Evolutionary conservation across 2,329 filamentous ascomycete species (phyloP), one percentile per base, ranked within the genome.

Genomic region (Arthroderma sp.): DNA sequence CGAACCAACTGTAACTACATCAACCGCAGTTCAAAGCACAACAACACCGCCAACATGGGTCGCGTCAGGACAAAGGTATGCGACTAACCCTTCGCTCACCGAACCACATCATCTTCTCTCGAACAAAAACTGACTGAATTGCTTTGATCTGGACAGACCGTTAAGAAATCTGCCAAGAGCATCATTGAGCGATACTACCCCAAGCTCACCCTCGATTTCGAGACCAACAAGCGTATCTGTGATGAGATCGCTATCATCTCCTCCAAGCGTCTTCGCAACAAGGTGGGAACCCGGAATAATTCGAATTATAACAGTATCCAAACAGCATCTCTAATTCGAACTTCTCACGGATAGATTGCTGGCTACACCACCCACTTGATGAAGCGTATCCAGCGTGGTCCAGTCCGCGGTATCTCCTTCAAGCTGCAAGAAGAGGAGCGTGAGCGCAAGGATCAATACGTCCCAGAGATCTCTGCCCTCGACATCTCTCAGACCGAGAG

Each of bases 351-450:
- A 56, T 66, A 91, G 88, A 94, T 95, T 81, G 91, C 93, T 73
- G 93, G 93, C 71, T 97, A 95, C 85, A 95, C 91, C 71, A 97
- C 93, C 67, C 90, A 95, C 76, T 77, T 94, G 79, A 98, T 98
- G 94, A 97, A 97, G 86, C 93, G 93, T 79, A 98, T 98, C 71
- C 93, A 97, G 83, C 90, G 93, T 77, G 93, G 93, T 66, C 93
- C 93, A 66, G 93, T 98, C 78, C 94, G 93, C 71, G 93, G 93
- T 82, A 98, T 98, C 80, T 98, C 94, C 78, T 98, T 98, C 91
- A 98, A 98, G 85, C 88, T 98, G 62, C 93, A 98, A 81, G 93
- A 98, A 82, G 93, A 98, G 83, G 93, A 98, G 86, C 89, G 93
- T 84, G 93, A 98, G 82, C 87, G 93, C 77, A 98, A 98, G 88